Evolutionary conservation across 2,329 filamentous ascomycete species (phyloP).

Genomic region (Trichoderma pleuroti): DNA sequence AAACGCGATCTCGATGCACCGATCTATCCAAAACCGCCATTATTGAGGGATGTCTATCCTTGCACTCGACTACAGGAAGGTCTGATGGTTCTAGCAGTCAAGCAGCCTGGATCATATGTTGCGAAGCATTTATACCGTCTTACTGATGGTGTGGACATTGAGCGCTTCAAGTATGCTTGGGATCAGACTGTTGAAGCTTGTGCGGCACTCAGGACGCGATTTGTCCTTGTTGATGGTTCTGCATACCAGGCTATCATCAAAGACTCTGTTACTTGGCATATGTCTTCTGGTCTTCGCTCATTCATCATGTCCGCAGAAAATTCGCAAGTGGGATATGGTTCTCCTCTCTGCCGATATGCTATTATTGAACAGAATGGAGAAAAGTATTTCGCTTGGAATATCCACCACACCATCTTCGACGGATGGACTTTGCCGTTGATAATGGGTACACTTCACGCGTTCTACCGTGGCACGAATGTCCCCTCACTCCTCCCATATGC

Average conservation of each 20-base stretch:
- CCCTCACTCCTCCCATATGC: conserved; percentile 12
- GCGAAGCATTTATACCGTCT: conserved; percentile 22
- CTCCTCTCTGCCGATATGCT: not conserved
- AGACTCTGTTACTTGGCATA: conserved; percentile 2
- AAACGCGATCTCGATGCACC: conserved; percentile 1
- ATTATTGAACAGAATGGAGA: not conserved
- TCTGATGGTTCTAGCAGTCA: conserved; percentile 29
- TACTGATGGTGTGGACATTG: conserved; percentile 9
- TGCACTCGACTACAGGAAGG: conserved; percentile 39
- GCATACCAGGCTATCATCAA: conserved; percentile 20
- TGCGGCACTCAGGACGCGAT: conserved; percentile 23
- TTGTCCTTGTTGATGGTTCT: conserved; percentile 20
- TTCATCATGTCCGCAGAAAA: conserved; percentile 9
- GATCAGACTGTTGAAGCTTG: conserved; percentile 21
- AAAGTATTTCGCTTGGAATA: conserved; percentile 14
- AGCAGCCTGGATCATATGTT: conserved; percentile 25
- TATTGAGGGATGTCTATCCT: conserved; percentile 33
- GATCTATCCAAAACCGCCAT: not conserved
- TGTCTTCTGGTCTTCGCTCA: not conserved
- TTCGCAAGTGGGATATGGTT: conserved; percentile 4
- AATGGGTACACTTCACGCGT: not conserved
- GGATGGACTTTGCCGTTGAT: conserved; percentile 11
- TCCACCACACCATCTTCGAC: conserved; percentile 17
- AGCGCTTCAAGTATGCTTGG: conserved; percentile 22
- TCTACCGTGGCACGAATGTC: not conserved